A percentile compares a stretch with the other conserved stretches of the same genome.
Evolutionary conservation across 192 early-diverging fungal genomes (phyloP).

Genomic region (Funneliformis geosporum): DNA sequence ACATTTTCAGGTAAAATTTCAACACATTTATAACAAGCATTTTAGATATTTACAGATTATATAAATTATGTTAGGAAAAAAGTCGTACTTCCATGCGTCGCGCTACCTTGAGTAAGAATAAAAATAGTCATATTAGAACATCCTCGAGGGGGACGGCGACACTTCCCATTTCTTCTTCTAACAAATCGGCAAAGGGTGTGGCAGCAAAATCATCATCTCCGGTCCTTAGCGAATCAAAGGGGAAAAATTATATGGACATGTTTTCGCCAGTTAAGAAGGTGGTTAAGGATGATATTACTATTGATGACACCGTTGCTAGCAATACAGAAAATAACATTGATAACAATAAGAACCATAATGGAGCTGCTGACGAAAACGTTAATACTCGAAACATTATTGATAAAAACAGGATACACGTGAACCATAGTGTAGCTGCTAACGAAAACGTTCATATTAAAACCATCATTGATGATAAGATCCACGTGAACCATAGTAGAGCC

Average conservation of each 20-base stretch:
- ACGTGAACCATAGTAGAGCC: too few relatives aligned
- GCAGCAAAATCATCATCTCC: neutral
- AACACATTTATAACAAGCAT: neutral
- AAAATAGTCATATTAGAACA: constrained; percentile 15
- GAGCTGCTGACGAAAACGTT: neutral
- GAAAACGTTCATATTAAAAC: too few relatives aligned
- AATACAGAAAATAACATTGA: neutral
- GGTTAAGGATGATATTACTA: neutral
- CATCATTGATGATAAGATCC: too few relatives aligned
- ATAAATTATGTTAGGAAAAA: constrained; percentile 8
- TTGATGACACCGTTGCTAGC: neutral
- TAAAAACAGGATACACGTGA: too few relatives aligned
- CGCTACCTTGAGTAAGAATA: neutral
- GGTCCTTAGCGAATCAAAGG: constrained; percentile 8
- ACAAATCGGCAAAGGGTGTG: neutral
- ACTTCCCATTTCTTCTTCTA: neutral
- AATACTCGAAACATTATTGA: neutral
- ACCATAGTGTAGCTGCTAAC: too few relatives aligned
- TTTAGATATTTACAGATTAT: neutral
- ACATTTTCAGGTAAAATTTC: constrained; percentile 26
- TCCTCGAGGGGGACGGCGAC: constrained; percentile 7
- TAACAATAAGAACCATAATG: neutral
- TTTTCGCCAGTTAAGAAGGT: constrained; percentile 52
- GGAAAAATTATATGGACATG: constrained; percentile 48
- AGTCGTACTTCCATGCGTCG: neutral